Conservation (phyloP, 352 stramenopile species). For the Globisporangium spinosum region DNA sequence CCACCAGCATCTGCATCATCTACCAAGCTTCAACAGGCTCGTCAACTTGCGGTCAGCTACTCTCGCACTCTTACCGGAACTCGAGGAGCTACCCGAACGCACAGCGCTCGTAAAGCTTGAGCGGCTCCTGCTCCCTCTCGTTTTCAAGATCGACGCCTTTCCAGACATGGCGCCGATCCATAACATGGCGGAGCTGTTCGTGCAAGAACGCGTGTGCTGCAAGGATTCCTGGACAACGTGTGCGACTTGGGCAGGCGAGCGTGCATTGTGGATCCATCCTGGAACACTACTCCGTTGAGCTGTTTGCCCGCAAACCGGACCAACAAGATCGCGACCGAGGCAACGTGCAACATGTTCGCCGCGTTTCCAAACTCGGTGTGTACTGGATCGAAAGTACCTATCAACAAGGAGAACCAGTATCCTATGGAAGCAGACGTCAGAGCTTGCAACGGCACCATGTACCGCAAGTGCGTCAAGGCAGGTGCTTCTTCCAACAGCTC, state of each 20-base stretch:
- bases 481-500: background rate
- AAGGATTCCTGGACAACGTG: constrained; percentile 15
- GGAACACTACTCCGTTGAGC: background rate
- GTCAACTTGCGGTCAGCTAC: background rate
- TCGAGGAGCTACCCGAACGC: background rate
- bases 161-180: constrained; percentile 11
- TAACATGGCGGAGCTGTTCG: constrained; percentile 2
- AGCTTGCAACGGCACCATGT: constrained; percentile 26
- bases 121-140: background rate
- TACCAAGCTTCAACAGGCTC: background rate
- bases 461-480: constrained; percentile 17
- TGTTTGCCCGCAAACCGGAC: constrained; percentile 6
- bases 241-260: constrained; percentile 13
- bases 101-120: background rate
- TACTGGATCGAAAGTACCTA: background rate
- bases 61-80: background rate
- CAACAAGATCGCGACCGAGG: constrained; percentile 5
- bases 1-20: no score
- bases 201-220: constrained; percentile 8
- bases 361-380: background rate
- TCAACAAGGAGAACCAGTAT: constrained; percentile 5
- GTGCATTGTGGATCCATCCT: background rate
- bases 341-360: background rate
- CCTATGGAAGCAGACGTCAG: background rate
- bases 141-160: constrained; percentile 2